Evolutionary conservation across 257 asterid genomes (phyloP).

Genomic region (Hygrophila difformis): DNA sequence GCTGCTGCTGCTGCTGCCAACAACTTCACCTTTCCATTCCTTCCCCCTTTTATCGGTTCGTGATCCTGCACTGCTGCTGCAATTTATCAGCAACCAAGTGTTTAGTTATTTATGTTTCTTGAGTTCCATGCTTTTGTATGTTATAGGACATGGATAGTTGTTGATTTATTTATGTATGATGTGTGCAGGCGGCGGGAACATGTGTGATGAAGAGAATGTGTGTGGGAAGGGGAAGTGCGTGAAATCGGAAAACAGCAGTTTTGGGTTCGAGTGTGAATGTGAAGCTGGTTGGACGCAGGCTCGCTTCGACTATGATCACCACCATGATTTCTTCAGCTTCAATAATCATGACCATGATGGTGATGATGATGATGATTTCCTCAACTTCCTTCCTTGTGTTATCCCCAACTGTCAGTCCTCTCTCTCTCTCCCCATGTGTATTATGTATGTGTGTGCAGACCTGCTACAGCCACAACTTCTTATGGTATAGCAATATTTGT

Average conservation of each 20-base stretch:
- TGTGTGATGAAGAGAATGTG: conserved; percentile 27
- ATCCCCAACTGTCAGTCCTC: conserved; percentile 62
- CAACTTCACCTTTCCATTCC: conserved; percentile 29
- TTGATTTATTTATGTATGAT: not conserved
- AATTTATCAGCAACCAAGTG: not conserved
- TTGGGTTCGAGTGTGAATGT: conserved; percentile 62
- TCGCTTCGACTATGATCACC: not conserved
- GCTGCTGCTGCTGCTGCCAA: conserved; percentile 19
- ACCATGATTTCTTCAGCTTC: too few relatives aligned
- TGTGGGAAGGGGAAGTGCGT: conserved; percentile 73
- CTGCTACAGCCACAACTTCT: not conserved
- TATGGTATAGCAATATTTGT: too few relatives aligned
- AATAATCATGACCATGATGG: too few relatives aligned
- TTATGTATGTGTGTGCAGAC: too few relatives aligned
- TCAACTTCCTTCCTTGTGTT: conserved; percentile 56
- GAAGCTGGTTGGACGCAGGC: conserved; percentile 64
- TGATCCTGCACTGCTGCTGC: not conserved
- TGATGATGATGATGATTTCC: conserved; percentile 20
- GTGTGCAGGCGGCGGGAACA: conserved; percentile 16
- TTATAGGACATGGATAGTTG: conserved; percentile 13
- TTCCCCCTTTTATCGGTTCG: conserved; percentile 37
- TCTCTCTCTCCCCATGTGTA: conserved; percentile 4
- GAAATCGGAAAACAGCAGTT: conserved; percentile 20
- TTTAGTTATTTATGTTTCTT: not conserved
- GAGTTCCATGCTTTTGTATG: not conserved